phyloP scores from a whole-genome alignment of 2,329 filamentous ascomycete species.

The Aspergillus versicolor region DNA sequence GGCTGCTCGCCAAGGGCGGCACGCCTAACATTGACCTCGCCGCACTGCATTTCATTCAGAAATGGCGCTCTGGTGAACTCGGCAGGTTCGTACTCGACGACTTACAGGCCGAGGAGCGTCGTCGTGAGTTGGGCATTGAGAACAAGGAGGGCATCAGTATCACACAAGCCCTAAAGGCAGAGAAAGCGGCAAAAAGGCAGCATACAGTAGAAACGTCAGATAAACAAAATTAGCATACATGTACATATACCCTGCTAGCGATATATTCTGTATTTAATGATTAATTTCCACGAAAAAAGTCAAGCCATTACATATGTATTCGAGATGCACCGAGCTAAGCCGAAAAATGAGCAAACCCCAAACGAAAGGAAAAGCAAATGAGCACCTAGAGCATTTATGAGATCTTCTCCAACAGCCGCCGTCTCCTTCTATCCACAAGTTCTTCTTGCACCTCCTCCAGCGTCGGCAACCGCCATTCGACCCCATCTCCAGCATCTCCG shows the following conservation, averaged over 20 bases:
- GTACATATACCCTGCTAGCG: slow-evolving; percentile 4
- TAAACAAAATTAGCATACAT: slow-evolving; percentile 16
- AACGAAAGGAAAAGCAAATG: slow-evolving; percentile 13
- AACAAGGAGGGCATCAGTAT: slow-evolving; percentile 40
- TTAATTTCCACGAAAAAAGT: slow-evolving; percentile 12
- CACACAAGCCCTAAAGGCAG: slow-evolving; percentile 43
- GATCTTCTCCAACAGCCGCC: slow-evolving; percentile 81
- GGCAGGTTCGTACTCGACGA: slow-evolving; percentile 80
- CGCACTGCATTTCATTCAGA: slow-evolving; percentile 76
- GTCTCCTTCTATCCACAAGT: slow-evolving; percentile 78
- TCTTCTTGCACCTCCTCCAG: slow-evolving; percentile 93
- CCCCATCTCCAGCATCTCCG: slow-evolving; percentile 80
- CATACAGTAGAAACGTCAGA: slow-evolving; percentile 18
- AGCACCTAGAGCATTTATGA: slow-evolving; percentile 32
- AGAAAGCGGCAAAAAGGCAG: slow-evolving; percentile 33
- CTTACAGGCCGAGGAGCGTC: slow-evolving; percentile 61
- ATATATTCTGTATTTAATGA: slow-evolving; percentile 20
- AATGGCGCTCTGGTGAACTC: slow-evolving; percentile 75
- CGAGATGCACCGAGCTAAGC: slow-evolving; percentile 11
- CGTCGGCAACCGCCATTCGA: slow-evolving; percentile 78
- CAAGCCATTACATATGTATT: slow-evolving; percentile 7
- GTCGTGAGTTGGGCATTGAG: slow-evolving; percentile 37
- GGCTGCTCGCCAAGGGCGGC: slow-evolving; percentile 73
- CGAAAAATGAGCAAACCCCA: slow-evolving; percentile 1
- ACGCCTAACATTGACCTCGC: slow-evolving; percentile 68